These are phyloP conservation scores for Globisporangium parvum DNA, from an alignment of 352 stramenopile species.

Conservation along the genomic window DNA sequence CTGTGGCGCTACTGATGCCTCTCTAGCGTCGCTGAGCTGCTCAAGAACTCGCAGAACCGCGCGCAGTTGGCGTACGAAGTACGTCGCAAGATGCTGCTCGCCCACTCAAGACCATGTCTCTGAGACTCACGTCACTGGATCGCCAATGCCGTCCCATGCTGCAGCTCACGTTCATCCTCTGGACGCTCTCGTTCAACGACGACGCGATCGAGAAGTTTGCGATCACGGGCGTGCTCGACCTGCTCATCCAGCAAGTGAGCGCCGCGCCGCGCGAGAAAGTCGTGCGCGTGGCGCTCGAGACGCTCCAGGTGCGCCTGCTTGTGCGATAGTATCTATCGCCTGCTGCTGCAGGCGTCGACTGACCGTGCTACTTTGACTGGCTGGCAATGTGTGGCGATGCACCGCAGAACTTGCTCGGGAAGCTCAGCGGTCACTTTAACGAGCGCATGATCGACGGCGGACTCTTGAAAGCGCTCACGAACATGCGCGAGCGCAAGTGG, in stretches of 20 bases:
- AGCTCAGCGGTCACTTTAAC: slow-evolving; percentile 78
- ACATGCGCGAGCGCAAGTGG: slow-evolving; percentile 93
- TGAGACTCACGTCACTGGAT: not conserved
- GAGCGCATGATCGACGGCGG: slow-evolving; percentile 96
- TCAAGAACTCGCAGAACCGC: slow-evolving; percentile 72
- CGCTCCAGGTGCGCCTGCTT: slow-evolving; percentile 61
- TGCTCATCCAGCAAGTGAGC: slow-evolving; percentile 78
- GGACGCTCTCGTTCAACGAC: slow-evolving; percentile 92
- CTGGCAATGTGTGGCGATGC: not conserved
- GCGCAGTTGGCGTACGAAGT: slow-evolving; percentile 95
- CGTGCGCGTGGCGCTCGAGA: slow-evolving; percentile 92
- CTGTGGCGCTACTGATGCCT: slow-evolving; percentile 3
- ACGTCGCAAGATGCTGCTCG: not conserved
- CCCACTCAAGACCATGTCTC: not conserved
- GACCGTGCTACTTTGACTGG: not conserved
- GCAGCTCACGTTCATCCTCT: slow-evolving; percentile 95
- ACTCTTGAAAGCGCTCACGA: slow-evolving; percentile 92
- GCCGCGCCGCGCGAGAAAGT: slow-evolving; percentile 97
- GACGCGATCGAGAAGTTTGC: slow-evolving; percentile 80
- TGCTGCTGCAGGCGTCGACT: not conserved
- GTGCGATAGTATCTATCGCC: not conserved
- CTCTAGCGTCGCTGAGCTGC: slow-evolving; percentile 56
- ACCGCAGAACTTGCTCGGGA: slow-evolving; percentile 70
- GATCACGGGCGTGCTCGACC: slow-evolving; percentile 52
- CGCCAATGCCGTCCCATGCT: not conserved